Evolutionary conservation across 352 stramenopile genomes (phyloP).

Genomic region (Globisporangium echinulatum): DNA sequence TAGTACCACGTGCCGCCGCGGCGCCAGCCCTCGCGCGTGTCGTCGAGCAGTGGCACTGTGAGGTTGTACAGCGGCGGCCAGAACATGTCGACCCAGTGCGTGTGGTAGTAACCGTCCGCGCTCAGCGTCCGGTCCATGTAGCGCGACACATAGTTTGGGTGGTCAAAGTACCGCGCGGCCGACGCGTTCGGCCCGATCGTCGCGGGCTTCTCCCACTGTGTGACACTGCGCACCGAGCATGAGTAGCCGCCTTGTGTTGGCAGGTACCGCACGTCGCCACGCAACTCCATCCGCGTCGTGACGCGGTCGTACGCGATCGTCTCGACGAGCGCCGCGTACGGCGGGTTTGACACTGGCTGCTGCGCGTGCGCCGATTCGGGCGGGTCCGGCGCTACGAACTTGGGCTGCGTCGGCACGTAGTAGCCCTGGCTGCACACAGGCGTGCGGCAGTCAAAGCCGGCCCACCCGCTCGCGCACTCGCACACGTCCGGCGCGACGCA

Average conservation of each 20-base stretch:
- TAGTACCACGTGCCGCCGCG: conserved; percentile 75
- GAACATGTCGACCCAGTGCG: conserved; percentile 85
- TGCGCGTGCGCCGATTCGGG: conserved; percentile 28
- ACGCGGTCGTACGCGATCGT: conserved; percentile 44
- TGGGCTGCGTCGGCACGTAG: conserved; percentile 73
- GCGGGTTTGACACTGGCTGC: conserved; percentile 59
- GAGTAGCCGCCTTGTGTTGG: conserved; percentile 89
- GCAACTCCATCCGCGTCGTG: conserved; percentile 23
- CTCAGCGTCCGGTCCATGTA: conserved; percentile 91
- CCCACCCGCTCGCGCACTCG: conserved; percentile 87
- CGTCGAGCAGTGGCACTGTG: conserved; percentile 67
- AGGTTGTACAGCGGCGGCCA: conserved; percentile 90
- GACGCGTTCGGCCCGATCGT: conserved; percentile 42
- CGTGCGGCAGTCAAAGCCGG: conserved; percentile 95
- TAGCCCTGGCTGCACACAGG: conserved; percentile 93
- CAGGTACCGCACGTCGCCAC: conserved; percentile 55
- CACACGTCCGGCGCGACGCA: conserved; percentile 91
- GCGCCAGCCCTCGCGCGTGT: conserved; percentile 91
- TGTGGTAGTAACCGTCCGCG: conserved; percentile 79
- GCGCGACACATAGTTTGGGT: conserved; percentile 95
- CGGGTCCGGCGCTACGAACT: conserved; percentile 75
- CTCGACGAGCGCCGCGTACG: conserved; percentile 51
- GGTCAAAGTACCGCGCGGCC: conserved; percentile 79
- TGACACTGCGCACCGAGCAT: conserved; percentile 92
- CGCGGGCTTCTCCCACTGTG: conserved; percentile 90